phyloP scores from a whole-genome alignment of 2,329 filamentous ascomycete species.

The Paecilomyces variotii region DNA sequence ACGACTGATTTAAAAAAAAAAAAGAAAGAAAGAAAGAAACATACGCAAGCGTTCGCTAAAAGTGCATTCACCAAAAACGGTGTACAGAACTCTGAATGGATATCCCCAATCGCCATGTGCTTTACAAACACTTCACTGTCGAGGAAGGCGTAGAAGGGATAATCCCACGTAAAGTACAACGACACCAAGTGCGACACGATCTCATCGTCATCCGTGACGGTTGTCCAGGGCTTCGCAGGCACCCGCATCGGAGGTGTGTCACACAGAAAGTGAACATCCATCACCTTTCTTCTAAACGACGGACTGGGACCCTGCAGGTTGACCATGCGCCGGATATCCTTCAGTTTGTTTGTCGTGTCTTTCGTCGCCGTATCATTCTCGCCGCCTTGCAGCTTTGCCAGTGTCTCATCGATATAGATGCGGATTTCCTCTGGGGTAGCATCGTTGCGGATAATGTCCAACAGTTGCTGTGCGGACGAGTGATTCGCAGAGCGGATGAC shows the following conservation, averaged over 20 bases:
- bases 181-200: conserved; percentile 75
- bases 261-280: conserved; percentile 34
- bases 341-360: conserved; percentile 16
- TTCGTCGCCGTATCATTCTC: conserved; percentile 7
- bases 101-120: conserved; percentile 23
- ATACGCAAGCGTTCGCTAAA: conserved; percentile 50
- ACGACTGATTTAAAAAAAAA: not conserved
- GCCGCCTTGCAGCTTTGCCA: conserved; percentile 12
- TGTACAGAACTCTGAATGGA: conserved; percentile 66
- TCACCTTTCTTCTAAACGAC: conserved; percentile 29
- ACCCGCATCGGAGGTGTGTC: conserved; percentile 26
- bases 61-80: conserved; percentile 85
- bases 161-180: conserved; percentile 93
- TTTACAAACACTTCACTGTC: conserved; percentile 68
- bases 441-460: conserved; percentile 29
- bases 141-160: conserved; percentile 75
- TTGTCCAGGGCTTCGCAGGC: conserved; percentile 60
- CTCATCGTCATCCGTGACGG: conserved; percentile 64
- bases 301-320: conserved; percentile 23
- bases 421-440: conserved; percentile 28
- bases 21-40: no score
- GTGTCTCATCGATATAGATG: conserved; percentile 22
- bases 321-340: conserved; percentile 20
- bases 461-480: conserved; percentile 17
- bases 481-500: conserved; percentile 27